Conservation (phyloP, 106 monocot species). For the Dendrobium catenatum region DNA sequence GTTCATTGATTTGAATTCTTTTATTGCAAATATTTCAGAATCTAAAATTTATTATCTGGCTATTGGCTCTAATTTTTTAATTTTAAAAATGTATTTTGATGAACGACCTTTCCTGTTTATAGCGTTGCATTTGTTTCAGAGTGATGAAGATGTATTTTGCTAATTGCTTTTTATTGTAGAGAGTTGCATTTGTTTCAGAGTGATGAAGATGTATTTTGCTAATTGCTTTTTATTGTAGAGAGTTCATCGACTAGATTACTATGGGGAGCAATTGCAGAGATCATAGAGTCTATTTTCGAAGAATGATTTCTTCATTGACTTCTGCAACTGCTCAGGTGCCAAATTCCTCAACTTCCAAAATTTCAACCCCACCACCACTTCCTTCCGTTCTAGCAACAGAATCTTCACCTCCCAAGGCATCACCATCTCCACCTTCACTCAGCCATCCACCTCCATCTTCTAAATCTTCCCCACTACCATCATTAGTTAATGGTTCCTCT, state of each 20-base stretch:
- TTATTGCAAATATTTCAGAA: too few species aligned
- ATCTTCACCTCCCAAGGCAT: not conserved
- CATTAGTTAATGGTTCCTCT: not conserved
- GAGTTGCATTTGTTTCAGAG: not conserved
- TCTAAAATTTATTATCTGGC: too few species aligned
- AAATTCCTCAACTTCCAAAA: not conserved
- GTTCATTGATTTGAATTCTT: too few species aligned
- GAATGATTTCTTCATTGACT: conserved; percentile 10
- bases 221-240: not conserved
- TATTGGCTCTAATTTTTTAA: too few species aligned
- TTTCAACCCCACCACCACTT: conserved; percentile 7
- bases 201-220: not conserved
- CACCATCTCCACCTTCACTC: conserved; percentile 1
- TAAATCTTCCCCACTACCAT: conserved; percentile 8
- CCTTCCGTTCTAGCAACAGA: not conserved
- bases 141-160: not conserved
- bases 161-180: not conserved
- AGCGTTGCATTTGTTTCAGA: not conserved
- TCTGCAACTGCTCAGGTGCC: conserved; percentile 1
- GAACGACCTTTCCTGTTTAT: too few species aligned
- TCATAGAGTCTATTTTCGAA: conserved; percentile 5
- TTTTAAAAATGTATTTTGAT: too few species aligned
- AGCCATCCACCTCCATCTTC: conserved; percentile 4
- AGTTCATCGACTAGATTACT: not conserved
- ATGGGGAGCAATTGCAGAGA: conserved; percentile 2